Percentiles rank a stretch among this genome's conserved stretches.
These are phyloP conservation scores for Rhizopogon vulgaris DNA, from an alignment of 768 basidiomycete species.

Conservation along the genomic window DNA sequence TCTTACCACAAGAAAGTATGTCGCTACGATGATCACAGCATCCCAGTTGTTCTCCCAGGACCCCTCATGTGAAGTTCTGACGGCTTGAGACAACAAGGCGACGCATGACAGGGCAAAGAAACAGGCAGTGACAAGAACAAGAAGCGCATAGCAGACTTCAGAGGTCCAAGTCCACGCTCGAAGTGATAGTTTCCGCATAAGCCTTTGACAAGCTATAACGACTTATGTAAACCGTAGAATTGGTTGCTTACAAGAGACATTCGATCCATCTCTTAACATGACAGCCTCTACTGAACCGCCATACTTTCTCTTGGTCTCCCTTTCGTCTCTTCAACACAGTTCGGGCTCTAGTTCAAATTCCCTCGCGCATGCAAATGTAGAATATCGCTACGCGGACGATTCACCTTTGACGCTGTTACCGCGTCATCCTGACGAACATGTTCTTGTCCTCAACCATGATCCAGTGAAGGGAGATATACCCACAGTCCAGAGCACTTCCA, in stretches of 20 bases:
- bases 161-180: conserved; percentile 46
- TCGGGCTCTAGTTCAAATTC: conserved; percentile 31
- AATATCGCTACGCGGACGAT: conserved; percentile 82
- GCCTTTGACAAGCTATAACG: neutral
- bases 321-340: conserved; percentile 37
- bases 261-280: neutral
- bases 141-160: conserved; percentile 44
- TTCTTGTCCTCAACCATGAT: conserved; percentile 69
- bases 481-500: conserved; percentile 46
- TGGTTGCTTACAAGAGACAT: too few species aligned
- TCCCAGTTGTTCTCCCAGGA: conserved; percentile 63
- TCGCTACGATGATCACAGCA: conserved; percentile 60
- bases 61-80: conserved; percentile 50
- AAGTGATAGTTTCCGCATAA: conserved; percentile 26
- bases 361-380: conserved; percentile 59
- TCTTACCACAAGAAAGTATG: conserved; percentile 65
- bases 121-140: conserved; percentile 44
- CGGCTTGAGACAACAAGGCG: conserved; percentile 65
- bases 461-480: conserved; percentile 34
- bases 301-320: conserved; percentile 65
- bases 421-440: conserved; percentile 55
- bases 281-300: conserved; percentile 35
- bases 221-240: neutral
- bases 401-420: conserved; percentile 61
- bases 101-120: conserved; percentile 59